A percentile compares a stretch with the other conserved stretches of the same genome.
Evolutionary conservation across 1,284 basidiomycete genomes (phyloP).

Genomic region (Phellopilus nigrolimitatus): DNA sequence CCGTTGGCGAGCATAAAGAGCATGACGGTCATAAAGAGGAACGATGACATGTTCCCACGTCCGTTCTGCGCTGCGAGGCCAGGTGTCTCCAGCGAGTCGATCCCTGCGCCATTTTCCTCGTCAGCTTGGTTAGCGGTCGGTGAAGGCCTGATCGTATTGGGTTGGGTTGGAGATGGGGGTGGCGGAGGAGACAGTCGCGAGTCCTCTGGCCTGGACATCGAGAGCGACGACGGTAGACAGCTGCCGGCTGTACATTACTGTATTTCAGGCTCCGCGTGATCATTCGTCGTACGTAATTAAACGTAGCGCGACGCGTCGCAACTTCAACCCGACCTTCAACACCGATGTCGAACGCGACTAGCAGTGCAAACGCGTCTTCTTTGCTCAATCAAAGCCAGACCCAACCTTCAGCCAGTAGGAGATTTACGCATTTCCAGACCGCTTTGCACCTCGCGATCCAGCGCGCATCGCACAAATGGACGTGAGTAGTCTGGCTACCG

Average conservation of each 20-base stretch:
- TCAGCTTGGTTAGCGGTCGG: neutral
- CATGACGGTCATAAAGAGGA: slow-evolving; percentile 67
- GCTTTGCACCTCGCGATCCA: slow-evolving; percentile 72
- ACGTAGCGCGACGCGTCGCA: neutral
- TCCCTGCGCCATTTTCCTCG: slow-evolving; percentile 10
- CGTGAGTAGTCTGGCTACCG: slow-evolving; percentile 45
- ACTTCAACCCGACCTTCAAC: neutral
- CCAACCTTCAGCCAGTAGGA: slow-evolving; percentile 48
- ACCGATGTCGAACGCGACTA: neutral
- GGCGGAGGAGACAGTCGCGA: neutral
- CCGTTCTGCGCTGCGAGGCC: slow-evolving; percentile 5
- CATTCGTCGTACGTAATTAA: neutral
- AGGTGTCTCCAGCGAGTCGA: slow-evolving; percentile 5
- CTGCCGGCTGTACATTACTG: neutral
- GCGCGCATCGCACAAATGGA: slow-evolving; percentile 75
- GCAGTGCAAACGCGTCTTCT: slow-evolving; percentile 2
- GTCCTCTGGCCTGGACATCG: slow-evolving; percentile 5
- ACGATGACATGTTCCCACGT: slow-evolving; percentile 60
- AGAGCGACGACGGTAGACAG: neutral
- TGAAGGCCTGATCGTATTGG: neutral
- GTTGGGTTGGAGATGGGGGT: neutral
- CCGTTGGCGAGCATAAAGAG: slow-evolving; percentile 73
- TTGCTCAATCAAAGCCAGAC: slow-evolving; percentile 21
- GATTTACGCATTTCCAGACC: slow-evolving; percentile 72
- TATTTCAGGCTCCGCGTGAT: slow-evolving; percentile 1